These are phyloP conservation scores for Nothophytophthora sp. DNA, from an alignment of 352 stramenopile species.

Conservation along the genomic window DNA sequence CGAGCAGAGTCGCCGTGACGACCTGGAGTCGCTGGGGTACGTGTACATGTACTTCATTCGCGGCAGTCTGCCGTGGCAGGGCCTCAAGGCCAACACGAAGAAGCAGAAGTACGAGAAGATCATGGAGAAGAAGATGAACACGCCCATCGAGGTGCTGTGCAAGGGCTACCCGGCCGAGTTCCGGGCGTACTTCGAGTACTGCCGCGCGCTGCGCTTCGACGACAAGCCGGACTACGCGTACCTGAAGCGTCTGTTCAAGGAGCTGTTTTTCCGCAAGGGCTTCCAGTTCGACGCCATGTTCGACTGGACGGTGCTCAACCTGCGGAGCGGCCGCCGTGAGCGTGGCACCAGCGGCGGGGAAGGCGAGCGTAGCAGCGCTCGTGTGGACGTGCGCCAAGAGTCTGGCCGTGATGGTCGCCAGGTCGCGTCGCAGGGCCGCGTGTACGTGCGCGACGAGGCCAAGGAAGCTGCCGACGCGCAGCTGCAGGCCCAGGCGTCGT, in stretches of 20 bases:
- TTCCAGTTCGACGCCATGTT: slow-evolving; percentile 99
- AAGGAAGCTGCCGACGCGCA: slow-evolving; percentile 58
- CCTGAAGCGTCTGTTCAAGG: slow-evolving; percentile 97
- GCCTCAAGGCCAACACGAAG: slow-evolving; percentile 95
- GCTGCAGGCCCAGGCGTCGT: slow-evolving; percentile 48
- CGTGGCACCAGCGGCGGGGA: slow-evolving; percentile 61
- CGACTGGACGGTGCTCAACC: slow-evolving; percentile 97
- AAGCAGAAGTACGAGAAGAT: slow-evolving; percentile 98
- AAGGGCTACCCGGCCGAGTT: slow-evolving; percentile 97
- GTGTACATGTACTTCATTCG: slow-evolving; percentile 95
- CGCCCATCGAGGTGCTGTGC: slow-evolving; percentile 91
- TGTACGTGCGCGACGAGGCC: slow-evolving; percentile 68
- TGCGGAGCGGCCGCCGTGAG: slow-evolving; percentile 69
- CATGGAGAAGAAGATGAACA: slow-evolving; percentile 99
- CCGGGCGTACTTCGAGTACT: slow-evolving; percentile 97
- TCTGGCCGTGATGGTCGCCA: slow-evolving; percentile 44
- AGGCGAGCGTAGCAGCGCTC: slow-evolving; percentile 63
- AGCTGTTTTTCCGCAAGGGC: slow-evolving; percentile 98
- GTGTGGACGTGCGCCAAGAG: slow-evolving; percentile 59
- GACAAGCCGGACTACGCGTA: slow-evolving; percentile 90
- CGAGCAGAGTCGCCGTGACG: slow-evolving; percentile 97
- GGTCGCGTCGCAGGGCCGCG: slow-evolving; percentile 55
- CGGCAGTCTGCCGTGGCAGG: slow-evolving; percentile 97
- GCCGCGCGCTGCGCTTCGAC: slow-evolving; percentile 82
- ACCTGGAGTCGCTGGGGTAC: slow-evolving; percentile 97